Percentiles rank a stretch among this genome's conserved stretches.
phyloP scores from a whole-genome alignment of 2,329 filamentous ascomycete genomes.

The Monilinia fructigena region DNA sequence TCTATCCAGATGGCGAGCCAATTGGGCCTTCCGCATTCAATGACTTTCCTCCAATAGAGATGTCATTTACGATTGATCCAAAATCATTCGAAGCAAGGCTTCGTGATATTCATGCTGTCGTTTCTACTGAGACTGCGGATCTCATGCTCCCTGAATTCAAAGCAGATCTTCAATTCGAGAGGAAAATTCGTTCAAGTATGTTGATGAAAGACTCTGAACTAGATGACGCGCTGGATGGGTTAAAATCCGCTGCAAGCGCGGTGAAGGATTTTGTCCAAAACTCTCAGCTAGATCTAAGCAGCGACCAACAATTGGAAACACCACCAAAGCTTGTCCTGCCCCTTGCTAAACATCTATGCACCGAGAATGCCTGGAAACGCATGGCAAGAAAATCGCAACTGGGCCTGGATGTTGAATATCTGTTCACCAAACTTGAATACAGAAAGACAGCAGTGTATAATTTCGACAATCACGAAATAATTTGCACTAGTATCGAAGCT shows the following conservation, averaged over 20 bases:
- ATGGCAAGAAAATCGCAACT: neutral
- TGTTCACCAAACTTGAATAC: slow-evolving; percentile 39
- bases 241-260: slow-evolving; percentile 15
- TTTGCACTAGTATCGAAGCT: slow-evolving; percentile 36
- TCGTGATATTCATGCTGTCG: slow-evolving; percentile 31
- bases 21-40: slow-evolving; percentile 31
- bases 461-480: slow-evolving; percentile 33
- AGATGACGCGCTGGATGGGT: neutral
- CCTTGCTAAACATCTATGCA: slow-evolving; percentile 34
- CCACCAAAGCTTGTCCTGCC: slow-evolving; percentile 35
- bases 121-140: slow-evolving; percentile 31
- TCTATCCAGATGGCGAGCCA: slow-evolving; percentile 8
- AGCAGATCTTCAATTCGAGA: slow-evolving; percentile 39
- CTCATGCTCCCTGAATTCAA: slow-evolving; percentile 39
- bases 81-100: slow-evolving; percentile 26
- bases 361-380: neutral
- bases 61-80: slow-evolving; percentile 32
- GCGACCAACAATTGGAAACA: slow-evolving; percentile 29
- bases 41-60: slow-evolving; percentile 38
- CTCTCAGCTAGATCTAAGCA: slow-evolving; percentile 29
- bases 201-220: neutral
- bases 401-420: slow-evolving; percentile 36
- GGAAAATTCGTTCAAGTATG: slow-evolving; percentile 31
- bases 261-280: slow-evolving; percentile 31
- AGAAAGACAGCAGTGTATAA: slow-evolving; percentile 30